Base-by-base conservation (phyloP, 106 monocot species). In the Allium fistulosum region DNA sequence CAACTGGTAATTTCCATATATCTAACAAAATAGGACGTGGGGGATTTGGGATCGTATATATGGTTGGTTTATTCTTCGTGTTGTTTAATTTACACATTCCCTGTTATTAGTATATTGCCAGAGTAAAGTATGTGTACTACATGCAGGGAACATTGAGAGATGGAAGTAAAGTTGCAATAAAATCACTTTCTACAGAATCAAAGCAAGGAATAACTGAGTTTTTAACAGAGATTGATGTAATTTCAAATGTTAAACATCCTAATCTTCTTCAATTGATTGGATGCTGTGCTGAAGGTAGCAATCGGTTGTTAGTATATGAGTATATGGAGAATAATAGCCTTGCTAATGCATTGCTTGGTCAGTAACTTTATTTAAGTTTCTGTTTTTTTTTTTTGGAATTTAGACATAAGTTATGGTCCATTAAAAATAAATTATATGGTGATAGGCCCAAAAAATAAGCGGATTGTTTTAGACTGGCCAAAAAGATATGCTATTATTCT, bases 201-300 rank as follows among this genome's bases (percentile, higher is more conserved):
- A 80, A 83, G 68, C 83, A 87, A 78, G 83, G 82, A 71, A 71
- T 27, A 10, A 80, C 63, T 51, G 86, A 87, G 63, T 87, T 83
- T 66, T 59, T 83, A 67, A 87, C 76, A 53, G 87, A 83, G 77
- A 87, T 87, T 78, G 77, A 80, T 49, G 71, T 63, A 17, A 52
- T 82, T 48, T 74, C 80, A 17, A 83, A 80, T 69, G 61, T 83
- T 72, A 78, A 63, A 69, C 77, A 87, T 70, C 85, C 75, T 7
- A 85, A 85, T 65, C 85, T 85, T 66, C 72, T 85, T 55, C 58
- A 48, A 66, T 68, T 85, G 14, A 62, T 85, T 49, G 85, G 85
- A 53, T 85, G 81, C 66, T 85, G 85, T 70, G 63, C 76, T 70
- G 78, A 85, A 78, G 81, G 75, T 48, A 61, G 26, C 50, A 72